Conservation (phyloP, 2,329 filamentous ascomycete species). For the Neonectria hederae region DNA sequence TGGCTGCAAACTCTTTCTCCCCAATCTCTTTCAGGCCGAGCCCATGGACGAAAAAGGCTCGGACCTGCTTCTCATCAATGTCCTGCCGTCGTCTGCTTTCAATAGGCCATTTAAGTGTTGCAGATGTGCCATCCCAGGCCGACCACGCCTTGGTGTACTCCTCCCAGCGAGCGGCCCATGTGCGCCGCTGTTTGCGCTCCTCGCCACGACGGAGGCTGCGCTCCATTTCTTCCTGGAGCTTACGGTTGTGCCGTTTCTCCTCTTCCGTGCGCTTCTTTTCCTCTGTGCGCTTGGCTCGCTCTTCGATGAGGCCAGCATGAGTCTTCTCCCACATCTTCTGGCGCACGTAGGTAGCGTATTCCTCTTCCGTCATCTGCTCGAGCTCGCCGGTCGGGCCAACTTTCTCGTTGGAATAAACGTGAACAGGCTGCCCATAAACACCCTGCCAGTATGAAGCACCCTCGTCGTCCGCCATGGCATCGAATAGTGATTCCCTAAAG, state of each 20-base stretch:
- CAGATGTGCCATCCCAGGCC: conserved; percentile 56
- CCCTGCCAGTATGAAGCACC: conserved; percentile 94
- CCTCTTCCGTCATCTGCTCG: conserved; percentile 90
- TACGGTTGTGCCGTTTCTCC: conserved; percentile 58
- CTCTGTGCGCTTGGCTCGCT: conserved; percentile 70
- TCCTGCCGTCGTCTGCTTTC: conserved; percentile 64
- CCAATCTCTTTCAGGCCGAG: conserved; percentile 55
- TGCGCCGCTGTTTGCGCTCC: conserved; percentile 65
- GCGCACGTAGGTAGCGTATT: conserved; percentile 88
- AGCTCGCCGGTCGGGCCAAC: conserved; percentile 64
- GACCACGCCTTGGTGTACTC: conserved; percentile 73
- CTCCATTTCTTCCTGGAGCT: conserved; percentile 73
- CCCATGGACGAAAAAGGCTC: conserved; percentile 71
- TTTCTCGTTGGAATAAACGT: conserved; percentile 71
- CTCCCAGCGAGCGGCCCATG: conserved; percentile 69
- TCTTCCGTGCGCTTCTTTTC: conserved; percentile 61
- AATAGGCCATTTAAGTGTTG: conserved; percentile 77
- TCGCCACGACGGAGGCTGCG: conserved; percentile 73
- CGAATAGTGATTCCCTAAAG: conserved; percentile 94
- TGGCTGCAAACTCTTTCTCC: conserved; percentile 56
- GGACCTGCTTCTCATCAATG: conserved; percentile 68
- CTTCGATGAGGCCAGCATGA: conserved; percentile 83
- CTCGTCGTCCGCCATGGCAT: conserved; percentile 96
- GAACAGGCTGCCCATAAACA: conserved; percentile 96
- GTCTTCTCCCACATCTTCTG: conserved; percentile 96